These are phyloP conservation scores for Calocybe gambosa DNA, from an alignment of 1,284 basidiomycete species.

Conservation along the genomic window DNA sequence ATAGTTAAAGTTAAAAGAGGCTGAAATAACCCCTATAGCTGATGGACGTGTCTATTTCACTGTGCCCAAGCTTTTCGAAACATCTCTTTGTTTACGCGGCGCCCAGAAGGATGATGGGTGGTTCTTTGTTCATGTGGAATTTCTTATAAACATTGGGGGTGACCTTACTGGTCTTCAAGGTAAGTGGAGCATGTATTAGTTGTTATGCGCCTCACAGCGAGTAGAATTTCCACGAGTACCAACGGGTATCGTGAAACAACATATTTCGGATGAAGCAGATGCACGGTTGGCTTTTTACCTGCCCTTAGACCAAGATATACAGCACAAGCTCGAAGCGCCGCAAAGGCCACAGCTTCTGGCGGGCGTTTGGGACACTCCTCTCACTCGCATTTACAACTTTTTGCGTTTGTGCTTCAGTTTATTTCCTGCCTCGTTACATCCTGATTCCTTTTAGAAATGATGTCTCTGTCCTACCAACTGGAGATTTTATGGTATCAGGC, in stretches of 20 bases:
- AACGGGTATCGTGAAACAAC: constrained; percentile 54
- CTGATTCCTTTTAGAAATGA: constrained; percentile 53
- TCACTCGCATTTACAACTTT: constrained; percentile 75
- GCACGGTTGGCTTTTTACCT: constrained; percentile 57
- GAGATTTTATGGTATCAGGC: constrained; percentile 80
- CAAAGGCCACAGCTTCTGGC: constrained; percentile 50
- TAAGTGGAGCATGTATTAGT: constrained; percentile 18
- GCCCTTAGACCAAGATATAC: constrained; percentile 35
- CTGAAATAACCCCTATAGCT: constrained; percentile 29
- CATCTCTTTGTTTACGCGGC: constrained; percentile 68
- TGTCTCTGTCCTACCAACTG: constrained; percentile 79
- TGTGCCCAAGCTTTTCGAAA: constrained; percentile 70
- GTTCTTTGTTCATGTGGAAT: constrained; percentile 78
- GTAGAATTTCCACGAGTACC: constrained; percentile 69
- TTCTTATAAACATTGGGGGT: constrained; percentile 69
- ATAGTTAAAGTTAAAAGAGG: neutral
- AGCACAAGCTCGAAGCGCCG: constrained; percentile 39
- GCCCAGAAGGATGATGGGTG: constrained; percentile 64
- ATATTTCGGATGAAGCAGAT: constrained; percentile 70
- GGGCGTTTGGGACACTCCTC: constrained; percentile 65
- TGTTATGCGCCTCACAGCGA: neutral
- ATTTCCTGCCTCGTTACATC: neutral
- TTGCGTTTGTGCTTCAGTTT: constrained; percentile 49
- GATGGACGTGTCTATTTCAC: constrained; percentile 77
- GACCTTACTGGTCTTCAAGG: constrained; percentile 69